Evolutionary conservation across 148 eudicot genomes (phyloP).

Genomic region (Cornus florida): DNA sequence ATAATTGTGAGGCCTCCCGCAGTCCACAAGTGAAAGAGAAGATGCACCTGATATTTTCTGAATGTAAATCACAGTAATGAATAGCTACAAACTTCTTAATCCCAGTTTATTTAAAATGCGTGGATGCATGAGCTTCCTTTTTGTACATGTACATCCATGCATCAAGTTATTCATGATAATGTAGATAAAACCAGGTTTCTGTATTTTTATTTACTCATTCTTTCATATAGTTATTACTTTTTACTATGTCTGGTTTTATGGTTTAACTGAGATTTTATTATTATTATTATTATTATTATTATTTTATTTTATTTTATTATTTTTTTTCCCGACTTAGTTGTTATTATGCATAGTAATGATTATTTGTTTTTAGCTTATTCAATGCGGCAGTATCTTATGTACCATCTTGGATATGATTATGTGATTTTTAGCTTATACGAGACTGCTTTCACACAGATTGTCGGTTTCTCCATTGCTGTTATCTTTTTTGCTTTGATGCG

Average conservation of each 20-base stretch:
- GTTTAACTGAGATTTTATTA: neutral
- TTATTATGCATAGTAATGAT: too few species aligned
- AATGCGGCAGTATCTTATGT: neutral
- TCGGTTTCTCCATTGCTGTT: slow-evolving; percentile 68
- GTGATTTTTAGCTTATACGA: neutral
- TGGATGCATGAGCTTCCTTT: too few species aligned
- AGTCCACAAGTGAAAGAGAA: neutral
- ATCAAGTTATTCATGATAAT: too few species aligned
- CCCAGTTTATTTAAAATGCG: too few species aligned
- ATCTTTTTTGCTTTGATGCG: slow-evolving; percentile 85
- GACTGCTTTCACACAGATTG: slow-evolving; percentile 56
- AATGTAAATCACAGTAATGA: neutral
- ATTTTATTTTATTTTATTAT: too few species aligned
- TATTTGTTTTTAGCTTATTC: neutral
- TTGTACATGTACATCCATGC: too few species aligned
- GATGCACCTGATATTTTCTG: neutral
- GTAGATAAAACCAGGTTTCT: too few species aligned
- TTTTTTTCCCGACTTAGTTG: too few species aligned
- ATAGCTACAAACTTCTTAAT: too few species aligned
- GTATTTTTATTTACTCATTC: too few species aligned
- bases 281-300: too few species aligned
- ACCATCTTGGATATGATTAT: neutral
- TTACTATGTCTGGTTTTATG: neutral
- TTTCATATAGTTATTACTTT: neutral
- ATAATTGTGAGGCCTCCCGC: neutral